Base-by-base conservation (phyloP, 2,329 filamentous ascomycete genomes). In the Cladosporium sp. region DNA sequence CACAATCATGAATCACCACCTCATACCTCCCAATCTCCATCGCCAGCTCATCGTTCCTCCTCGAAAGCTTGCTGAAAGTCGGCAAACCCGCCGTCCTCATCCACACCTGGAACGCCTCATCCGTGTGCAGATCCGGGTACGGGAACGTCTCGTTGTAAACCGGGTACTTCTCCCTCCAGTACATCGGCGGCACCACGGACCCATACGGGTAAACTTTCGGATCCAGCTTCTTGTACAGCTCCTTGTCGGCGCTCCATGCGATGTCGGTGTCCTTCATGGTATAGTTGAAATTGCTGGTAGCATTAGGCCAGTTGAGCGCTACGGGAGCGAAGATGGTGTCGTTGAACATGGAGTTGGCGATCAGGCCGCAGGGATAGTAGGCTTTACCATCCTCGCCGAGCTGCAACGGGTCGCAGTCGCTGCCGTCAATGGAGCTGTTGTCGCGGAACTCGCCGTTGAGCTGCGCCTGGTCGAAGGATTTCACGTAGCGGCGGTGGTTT, bases 311-410 rank as follows among this genome's bases (percentile, higher is more conserved):
- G 68, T 89, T 89, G 57, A 89, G 78, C 10, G 87, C 80, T 1
- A 85, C 78, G 0, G 93, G 91, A 59, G 80, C 86, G 57, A 79
- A 81, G 75, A 96, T 95, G 5, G 91, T 93, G 76, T 99, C 95
- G 77, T 99, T 99, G 85, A 99, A 99, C 68, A 95, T 80, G 26
- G 95, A 98, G 78, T 99, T 99, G 67, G 95, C 94, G 71, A 98
- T 97, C 67, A 99, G 82, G 25, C 95, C 95, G 76, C 95, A 99
- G 1, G 95, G 95, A 74, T 97, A 99, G 77, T 94, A 95, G 1
- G 93, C 87, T 76, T 88, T 89, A 18, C 59, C 66, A 30, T 74
- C 72, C 7, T 74, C 61, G 65, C 70, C 67, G 60, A 68, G 65
- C 57, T 67, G 72, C 16, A 97, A 84, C 0, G 94, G 93, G 39